These are phyloP conservation scores for Picochlorum sp. DNA, from an alignment of 139 green algal genomes.

Conservation along the genomic window DNA sequence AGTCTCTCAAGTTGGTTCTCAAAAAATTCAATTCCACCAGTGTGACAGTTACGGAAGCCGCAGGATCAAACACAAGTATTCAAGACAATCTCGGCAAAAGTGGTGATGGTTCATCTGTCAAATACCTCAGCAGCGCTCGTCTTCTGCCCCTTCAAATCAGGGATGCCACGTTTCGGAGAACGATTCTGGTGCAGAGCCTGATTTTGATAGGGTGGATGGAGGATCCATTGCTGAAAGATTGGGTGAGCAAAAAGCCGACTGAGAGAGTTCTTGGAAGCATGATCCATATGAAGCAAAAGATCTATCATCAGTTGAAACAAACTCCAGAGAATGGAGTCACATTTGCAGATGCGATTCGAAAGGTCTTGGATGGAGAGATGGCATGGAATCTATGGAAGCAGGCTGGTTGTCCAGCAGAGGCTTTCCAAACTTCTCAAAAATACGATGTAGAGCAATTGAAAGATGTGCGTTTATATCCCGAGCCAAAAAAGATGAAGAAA, in stretches of 20 bases:
- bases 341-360: slow-evolving; percentile 30
- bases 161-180: slow-evolving; percentile 64
- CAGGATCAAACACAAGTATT: not conserved
- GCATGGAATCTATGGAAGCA: slow-evolving; percentile 46
- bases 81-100: not conserved
- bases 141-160: slow-evolving; percentile 68
- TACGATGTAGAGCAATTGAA: not conserved
- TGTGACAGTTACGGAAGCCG: slow-evolving; percentile 20
- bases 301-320: slow-evolving; percentile 36
- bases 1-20: slow-evolving; percentile 21
- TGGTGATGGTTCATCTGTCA: slow-evolving; percentile 25
- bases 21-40: slow-evolving; percentile 22
- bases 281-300: slow-evolving; percentile 12
- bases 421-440: slow-evolving; percentile 7
- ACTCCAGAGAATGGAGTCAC: slow-evolving; percentile 34
- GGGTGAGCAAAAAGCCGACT: not conserved
- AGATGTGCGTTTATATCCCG: not conserved
- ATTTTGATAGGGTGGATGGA: slow-evolving; percentile 21
- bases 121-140: slow-evolving; percentile 68
- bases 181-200: slow-evolving; percentile 60
- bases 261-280: slow-evolving; percentile 9
- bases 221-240: slow-evolving; percentile 1
- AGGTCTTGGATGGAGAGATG: slow-evolving; percentile 32
- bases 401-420: slow-evolving; percentile 14
- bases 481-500: slow-evolving; percentile 15